Evolutionary conservation across 2,329 filamentous ascomycete species (phyloP).

Genomic region (Fusarium praegraminearum): DNA sequence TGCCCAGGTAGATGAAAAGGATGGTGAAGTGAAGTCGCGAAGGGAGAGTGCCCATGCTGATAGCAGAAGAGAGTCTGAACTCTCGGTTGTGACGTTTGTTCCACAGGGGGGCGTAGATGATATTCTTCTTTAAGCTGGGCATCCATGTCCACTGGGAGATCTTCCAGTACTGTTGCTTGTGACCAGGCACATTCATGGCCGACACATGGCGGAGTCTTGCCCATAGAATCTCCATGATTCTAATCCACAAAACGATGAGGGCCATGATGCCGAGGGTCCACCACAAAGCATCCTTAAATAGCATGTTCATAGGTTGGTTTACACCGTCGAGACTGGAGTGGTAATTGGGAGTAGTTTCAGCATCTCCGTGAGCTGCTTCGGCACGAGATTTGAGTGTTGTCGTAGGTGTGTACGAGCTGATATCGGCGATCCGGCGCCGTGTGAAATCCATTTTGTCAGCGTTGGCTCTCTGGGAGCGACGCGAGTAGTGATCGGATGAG

Average conservation of each 20-base stretch:
- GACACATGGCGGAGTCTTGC: constrained; percentile 69
- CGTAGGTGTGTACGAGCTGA: constrained; percentile 49
- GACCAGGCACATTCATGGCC: constrained; percentile 65
- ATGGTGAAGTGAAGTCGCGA: constrained; percentile 72
- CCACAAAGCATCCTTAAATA: constrained; percentile 70
- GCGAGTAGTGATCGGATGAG: constrained; percentile 21
- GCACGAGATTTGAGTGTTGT: constrained; percentile 50
- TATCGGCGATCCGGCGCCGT: constrained; percentile 50
- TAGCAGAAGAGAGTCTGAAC: constrained; percentile 69
- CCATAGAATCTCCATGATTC: constrained; percentile 66
- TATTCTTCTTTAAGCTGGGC: constrained; percentile 70
- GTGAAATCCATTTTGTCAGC: constrained; percentile 51
- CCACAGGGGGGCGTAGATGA: constrained; percentile 71
- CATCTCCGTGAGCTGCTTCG: constrained; percentile 46
- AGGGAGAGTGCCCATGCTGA: constrained; percentile 72
- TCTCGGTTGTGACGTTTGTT: constrained; percentile 76
- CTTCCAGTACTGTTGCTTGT: constrained; percentile 71
- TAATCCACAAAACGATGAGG: constrained; percentile 64
- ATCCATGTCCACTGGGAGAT: constrained; percentile 69
- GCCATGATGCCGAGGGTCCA: constrained; percentile 69
- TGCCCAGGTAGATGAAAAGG: constrained; percentile 67
- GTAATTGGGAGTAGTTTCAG: constrained; percentile 64
- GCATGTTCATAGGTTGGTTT: constrained; percentile 67
- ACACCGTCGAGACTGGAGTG: constrained; percentile 70
- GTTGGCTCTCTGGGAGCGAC: constrained; percentile 26